phyloP scores from a whole-genome alignment of 1,284 basidiomycete genomes.

The Sanghuangporus baumii region DNA sequence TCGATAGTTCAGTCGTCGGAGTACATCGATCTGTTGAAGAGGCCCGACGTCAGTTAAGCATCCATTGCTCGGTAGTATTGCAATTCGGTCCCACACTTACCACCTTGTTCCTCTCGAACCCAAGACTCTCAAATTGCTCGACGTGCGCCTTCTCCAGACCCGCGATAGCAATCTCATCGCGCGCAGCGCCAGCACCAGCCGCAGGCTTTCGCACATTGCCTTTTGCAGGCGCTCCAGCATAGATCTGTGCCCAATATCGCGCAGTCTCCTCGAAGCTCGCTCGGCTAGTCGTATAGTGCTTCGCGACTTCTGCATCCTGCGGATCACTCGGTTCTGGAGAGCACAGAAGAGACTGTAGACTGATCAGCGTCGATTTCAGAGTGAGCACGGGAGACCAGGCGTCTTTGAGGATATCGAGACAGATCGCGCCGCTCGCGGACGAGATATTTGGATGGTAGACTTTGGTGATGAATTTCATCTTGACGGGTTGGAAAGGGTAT shows the following conservation, averaged over 20 bases:
- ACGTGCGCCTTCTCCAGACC: slow-evolving; percentile 71
- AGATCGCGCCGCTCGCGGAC: slow-evolving; percentile 89
- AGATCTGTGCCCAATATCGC: slow-evolving; percentile 88
- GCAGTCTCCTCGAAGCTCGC: slow-evolving; percentile 90
- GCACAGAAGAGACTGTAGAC: slow-evolving; percentile 92
- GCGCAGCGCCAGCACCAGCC: slow-evolving; percentile 24
- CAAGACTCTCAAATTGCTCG: slow-evolving; percentile 64
- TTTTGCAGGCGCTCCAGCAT: slow-evolving; percentile 65
- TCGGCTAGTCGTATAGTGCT: slow-evolving; percentile 90
- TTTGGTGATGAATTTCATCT: slow-evolving; percentile 97
- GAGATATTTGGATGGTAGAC: slow-evolving; percentile 98
- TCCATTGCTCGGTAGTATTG: neutral
- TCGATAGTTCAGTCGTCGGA: slow-evolving; percentile 88
- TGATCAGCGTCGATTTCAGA: slow-evolving; percentile 95
- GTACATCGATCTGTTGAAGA: slow-evolving; percentile 68
- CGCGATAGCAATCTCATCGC: slow-evolving; percentile 69
- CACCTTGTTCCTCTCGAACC: slow-evolving; percentile 72
- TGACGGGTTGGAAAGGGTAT: slow-evolving; percentile 96
- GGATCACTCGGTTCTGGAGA: slow-evolving; percentile 96
- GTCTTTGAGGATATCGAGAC: slow-evolving; percentile 84
- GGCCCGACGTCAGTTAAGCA: neutral
- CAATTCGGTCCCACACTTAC: slow-evolving; percentile 37
- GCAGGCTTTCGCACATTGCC: slow-evolving; percentile 17
- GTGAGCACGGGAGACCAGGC: slow-evolving; percentile 94
- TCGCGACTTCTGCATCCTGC: slow-evolving; percentile 97